A percentile compares a stretch with the other conserved stretches of the same genome.
Conservation (phyloP, 331 rosid species). For the Arachis monticola region DNA sequence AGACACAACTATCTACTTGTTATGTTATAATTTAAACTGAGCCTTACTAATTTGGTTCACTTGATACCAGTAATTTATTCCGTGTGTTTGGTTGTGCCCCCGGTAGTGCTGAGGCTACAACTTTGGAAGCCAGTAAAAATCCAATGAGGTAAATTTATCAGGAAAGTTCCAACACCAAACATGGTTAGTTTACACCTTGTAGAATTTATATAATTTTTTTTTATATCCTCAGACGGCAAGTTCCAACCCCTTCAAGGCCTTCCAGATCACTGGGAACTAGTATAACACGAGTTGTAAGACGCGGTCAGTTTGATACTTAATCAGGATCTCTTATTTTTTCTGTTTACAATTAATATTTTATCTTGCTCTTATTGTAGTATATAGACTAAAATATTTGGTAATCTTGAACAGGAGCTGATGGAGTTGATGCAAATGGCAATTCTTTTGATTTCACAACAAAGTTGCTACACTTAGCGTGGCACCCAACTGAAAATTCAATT, state of each 20-base stretch:
- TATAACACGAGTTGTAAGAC: constrained; percentile 89
- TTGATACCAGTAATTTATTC: constrained; percentile 84
- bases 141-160: constrained; percentile 80
- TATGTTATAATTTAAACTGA: constrained; percentile 22
- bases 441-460: constrained; percentile 91
- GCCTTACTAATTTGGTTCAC: constrained; percentile 41
- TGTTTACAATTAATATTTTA: constrained; percentile 7
- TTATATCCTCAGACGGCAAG: constrained; percentile 74
- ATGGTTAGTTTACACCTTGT: not conserved
- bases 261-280: constrained; percentile 94
- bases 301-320: constrained; percentile 58
- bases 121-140: constrained; percentile 98
- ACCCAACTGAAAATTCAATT: constrained; percentile 87
- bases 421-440: constrained; percentile 94
- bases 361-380: constrained; percentile 6
- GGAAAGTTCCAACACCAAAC: not conserved
- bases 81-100: constrained; percentile 86
- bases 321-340: not conserved
- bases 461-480: constrained; percentile 99
- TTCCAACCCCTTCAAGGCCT: constrained; percentile 92
- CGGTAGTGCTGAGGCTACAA: constrained; percentile 77
- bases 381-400: not conserved
- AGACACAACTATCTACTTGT: constrained; percentile 18
- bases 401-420: constrained; percentile 77
- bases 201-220: constrained; percentile 16